These are phyloP conservation scores for Periconia sp. DNA, from an alignment of 2,329 filamentous ascomycete genomes.

Conservation along the genomic window DNA sequence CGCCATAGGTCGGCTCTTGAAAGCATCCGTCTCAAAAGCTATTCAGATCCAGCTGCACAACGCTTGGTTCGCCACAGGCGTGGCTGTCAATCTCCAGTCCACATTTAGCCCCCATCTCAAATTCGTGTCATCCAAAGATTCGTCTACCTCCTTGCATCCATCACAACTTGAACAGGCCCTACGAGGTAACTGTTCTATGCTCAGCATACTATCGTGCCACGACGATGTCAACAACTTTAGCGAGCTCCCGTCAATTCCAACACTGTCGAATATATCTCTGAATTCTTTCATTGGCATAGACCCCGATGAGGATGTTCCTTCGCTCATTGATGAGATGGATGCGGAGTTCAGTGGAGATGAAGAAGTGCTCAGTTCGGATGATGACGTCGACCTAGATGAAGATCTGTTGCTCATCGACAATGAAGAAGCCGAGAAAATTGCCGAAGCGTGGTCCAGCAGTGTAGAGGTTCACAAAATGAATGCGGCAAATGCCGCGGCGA, in stretches of 20 bases:
- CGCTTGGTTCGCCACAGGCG: constrained; percentile 20
- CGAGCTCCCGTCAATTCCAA: neutral
- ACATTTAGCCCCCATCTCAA: constrained; percentile 10
- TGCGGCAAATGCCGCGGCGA: neutral
- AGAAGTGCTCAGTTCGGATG: constrained; percentile 5
- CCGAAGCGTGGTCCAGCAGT: neutral
- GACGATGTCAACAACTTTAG: no score
- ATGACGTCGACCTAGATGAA: constrained; percentile 9
- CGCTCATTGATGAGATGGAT: neutral
- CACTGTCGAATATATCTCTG: no score
- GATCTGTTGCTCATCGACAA: constrained; percentile 1
- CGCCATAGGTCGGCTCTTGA: constrained; percentile 15
- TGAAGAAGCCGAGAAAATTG: constrained; percentile 2
- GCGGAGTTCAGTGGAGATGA: neutral
- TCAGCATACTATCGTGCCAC: no score
- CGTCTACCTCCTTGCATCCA: neutral
- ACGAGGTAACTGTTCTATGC: neutral
- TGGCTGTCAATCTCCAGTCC: constrained; percentile 11
- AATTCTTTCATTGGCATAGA: neutral
- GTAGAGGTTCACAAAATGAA: neutral
- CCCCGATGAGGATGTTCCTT: neutral
- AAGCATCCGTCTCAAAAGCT: constrained; percentile 9
- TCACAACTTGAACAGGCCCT: no score
- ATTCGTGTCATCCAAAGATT: no score
- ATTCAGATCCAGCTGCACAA: constrained; percentile 13